Evolutionary conservation across 192 early-diverging fungal species (phyloP).

Genomic region (Diversispora eburnea): DNA sequence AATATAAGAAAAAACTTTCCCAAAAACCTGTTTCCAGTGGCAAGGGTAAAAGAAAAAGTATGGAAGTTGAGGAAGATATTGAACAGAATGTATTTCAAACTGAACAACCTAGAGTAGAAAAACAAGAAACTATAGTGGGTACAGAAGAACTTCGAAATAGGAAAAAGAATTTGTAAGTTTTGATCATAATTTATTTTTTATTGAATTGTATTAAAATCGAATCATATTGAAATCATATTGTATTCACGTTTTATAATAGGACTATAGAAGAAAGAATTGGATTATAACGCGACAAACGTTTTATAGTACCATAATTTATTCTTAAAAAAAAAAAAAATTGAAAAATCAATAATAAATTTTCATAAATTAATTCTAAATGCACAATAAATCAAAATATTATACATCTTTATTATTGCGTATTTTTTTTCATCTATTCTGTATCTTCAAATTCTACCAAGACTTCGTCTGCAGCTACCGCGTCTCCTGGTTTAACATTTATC

Average conservation of each 20-base stretch:
- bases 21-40: constrained; percentile 5
- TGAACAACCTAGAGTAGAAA: neutral
- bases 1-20: constrained; percentile 13
- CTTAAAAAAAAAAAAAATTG: no score
- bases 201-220: no score
- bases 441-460: constrained; percentile 67
- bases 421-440: neutral
- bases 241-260: no score
- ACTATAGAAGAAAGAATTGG: no score
- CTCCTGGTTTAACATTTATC: constrained; percentile 67
- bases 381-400: no score
- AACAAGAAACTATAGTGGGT: neutral
- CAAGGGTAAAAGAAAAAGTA: constrained; percentile 22
- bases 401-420: no score
- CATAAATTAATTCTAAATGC: no score
- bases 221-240: no score
- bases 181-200: no score
- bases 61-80: neutral
- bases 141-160: constrained; percentile 11
- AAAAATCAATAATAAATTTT: no score
- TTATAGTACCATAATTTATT: no score
- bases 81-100: neutral
- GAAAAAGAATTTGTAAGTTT: constrained; percentile 3
- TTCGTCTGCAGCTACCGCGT: constrained; percentile 77
- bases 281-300: no score